These are phyloP conservation scores for Aspergillus jensenii DNA, from an alignment of 2,329 filamentous ascomycete species.

Conservation along the genomic window DNA sequence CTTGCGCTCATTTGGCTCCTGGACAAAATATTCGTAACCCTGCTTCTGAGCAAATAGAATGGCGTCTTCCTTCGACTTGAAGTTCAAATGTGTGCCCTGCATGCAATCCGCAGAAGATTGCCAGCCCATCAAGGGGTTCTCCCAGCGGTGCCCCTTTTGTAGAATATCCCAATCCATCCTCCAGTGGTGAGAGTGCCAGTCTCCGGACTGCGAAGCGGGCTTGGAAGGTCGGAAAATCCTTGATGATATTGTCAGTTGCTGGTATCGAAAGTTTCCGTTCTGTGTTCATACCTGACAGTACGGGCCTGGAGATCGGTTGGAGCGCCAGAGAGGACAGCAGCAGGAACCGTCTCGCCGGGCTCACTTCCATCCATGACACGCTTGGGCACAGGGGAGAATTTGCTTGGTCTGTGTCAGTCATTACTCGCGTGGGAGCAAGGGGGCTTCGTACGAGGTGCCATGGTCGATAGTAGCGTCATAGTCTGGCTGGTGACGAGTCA, in stretches of 20 bases:
- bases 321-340: slow-evolving; percentile 85
- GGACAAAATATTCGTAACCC: slow-evolving; percentile 98
- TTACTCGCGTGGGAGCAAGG: neutral
- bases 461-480: slow-evolving; percentile 81
- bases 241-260: slow-evolving; percentile 17
- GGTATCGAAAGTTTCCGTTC: neutral
- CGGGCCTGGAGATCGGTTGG: slow-evolving; percentile 91
- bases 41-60: slow-evolving; percentile 97
- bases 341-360: slow-evolving; percentile 69
- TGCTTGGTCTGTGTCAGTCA: slow-evolving; percentile 53
- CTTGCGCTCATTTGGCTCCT: slow-evolving; percentile 88
- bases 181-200: slow-evolving; percentile 82
- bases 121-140: slow-evolving; percentile 98
- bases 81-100: slow-evolving; percentile 89
- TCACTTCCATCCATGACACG: slow-evolving; percentile 89
- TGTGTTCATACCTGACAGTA: slow-evolving; percentile 73
- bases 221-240: slow-evolving; percentile 93
- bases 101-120: slow-evolving; percentile 92
- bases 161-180: slow-evolving; percentile 98
- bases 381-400: slow-evolving; percentile 88
- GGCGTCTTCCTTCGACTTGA: slow-evolving; percentile 91
- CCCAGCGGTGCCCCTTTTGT: slow-evolving; percentile 91
- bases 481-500: slow-evolving; percentile 70
- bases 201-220: slow-evolving; percentile 92
- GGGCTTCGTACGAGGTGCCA: slow-evolving; percentile 74